A percentile compares a stretch with the other conserved stretches of the same genome.
Conservation (phyloP, 805 yeast species). For the Sporopachydermia quercuum region DNA sequence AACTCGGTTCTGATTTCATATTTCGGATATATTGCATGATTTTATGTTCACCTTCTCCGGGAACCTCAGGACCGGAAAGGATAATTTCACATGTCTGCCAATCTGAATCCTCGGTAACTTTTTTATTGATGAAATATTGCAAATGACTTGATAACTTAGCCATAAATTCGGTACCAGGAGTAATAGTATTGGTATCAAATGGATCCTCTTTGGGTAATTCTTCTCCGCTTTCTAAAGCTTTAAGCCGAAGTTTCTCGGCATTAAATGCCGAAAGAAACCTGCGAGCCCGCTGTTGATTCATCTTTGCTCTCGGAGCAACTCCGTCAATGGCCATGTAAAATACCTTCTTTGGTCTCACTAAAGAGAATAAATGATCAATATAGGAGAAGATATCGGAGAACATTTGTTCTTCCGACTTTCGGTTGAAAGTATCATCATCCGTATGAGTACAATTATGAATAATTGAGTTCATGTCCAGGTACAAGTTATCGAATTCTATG, state of each 20-base stretch:
- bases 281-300: constrained; percentile 96
- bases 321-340: constrained; percentile 98
- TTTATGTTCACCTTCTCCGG: constrained; percentile 98
- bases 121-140: constrained; percentile 78
- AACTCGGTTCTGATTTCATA: constrained; percentile 56
- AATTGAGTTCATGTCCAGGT: constrained; percentile 95
- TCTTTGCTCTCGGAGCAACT: constrained; percentile 96
- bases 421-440: constrained; percentile 40
- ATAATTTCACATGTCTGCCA: constrained; percentile 74
- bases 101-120: constrained; percentile 69
- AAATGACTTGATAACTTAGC: constrained; percentile 68
- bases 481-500: constrained; percentile 78
- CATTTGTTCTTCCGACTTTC: constrained; percentile 80
- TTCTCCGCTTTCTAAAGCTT: constrained; percentile 60
- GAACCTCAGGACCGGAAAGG: constrained; percentile 88
- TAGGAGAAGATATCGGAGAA: constrained; percentile 86
- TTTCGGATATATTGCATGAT: constrained; percentile 85
- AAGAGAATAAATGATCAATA: constrained; percentile 82
- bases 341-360: constrained; percentile 72
- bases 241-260: constrained; percentile 64
- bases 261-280: constrained; percentile 89
- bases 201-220: constrained; percentile 72
- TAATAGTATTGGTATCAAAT: constrained; percentile 83
- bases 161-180: constrained; percentile 97
- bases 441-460: constrained; percentile 84